Base-by-base conservation (phyloP, 2,329 filamentous ascomycete genomes). In the Dothiorella sarmentorum region DNA sequence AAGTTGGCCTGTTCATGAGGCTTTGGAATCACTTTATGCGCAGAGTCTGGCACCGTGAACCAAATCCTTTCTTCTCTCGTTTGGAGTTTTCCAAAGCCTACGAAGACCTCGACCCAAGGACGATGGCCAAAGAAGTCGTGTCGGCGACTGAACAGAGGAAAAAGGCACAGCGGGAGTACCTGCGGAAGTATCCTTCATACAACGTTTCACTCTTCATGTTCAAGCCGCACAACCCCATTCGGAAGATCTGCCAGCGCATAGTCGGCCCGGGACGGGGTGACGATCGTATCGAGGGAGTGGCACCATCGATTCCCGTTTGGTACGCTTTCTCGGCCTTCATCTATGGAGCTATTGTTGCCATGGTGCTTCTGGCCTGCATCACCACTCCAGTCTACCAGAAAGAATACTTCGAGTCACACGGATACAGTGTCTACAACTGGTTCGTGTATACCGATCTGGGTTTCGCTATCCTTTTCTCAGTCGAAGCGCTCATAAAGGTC, bases 321-420 rank as follows among this genome's bases (percentile, higher is more conserved):
- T 97, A 96, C 70, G 79, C 85, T 0, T 96, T 97, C 71, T 97
- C 94, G 0, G 90, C 91, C 3, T 89, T 99, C 66, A 90, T 97
- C 58, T 99, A 99, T 71, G 86, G 88, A 22, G 89, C 90, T 13
- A 97, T 99, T 62, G 90, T 97, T 40, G 90, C 91, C 52, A 99
- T 99, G 95, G 94, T 99, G n/a, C 75, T 97, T 43, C 82, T 99
- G 53, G 94, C 94, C 27, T 99, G 93, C 69, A 81, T 97, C 52
- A 96, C 92, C 1, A 99, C 94, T 1, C 94, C 94, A 0, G 78
- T 99, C 15, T 99, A 95, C 70, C 94, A 99, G 70, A 91, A 89
- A 70, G 82, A 91, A 65, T 95, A 97, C 69, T 93, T 92, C 66
- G 72, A 83, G 56, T 77, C 72, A 5, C 80, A 85, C 60, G 69